These are phyloP conservation scores for Pythium utonaiense DNA, from an alignment of 352 stramenopile genomes.

Conservation along the genomic window DNA sequence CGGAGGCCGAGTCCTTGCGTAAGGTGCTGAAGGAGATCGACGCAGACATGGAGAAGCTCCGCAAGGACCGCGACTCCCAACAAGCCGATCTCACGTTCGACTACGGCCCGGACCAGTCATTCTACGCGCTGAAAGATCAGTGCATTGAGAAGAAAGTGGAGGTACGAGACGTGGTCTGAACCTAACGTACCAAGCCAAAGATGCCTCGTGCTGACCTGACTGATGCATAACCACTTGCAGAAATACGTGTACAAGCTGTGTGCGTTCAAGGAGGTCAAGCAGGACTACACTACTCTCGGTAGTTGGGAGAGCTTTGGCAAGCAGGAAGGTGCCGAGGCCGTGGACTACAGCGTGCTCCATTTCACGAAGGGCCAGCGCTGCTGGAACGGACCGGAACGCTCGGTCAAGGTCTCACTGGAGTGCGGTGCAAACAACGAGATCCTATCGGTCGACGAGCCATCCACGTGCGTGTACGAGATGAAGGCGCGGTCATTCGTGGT, in stretches of 20 bases:
- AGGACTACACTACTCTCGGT: slow-evolving; percentile 77
- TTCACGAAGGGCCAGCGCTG: slow-evolving; percentile 85
- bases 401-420: slow-evolving; percentile 65
- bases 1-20: slow-evolving; percentile 65
- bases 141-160: slow-evolving; percentile 80
- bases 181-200: not conserved
- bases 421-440: slow-evolving; percentile 84
- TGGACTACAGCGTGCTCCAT: slow-evolving; percentile 55
- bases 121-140: slow-evolving; percentile 66
- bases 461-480: slow-evolving; percentile 92
- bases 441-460: slow-evolving; percentile 88
- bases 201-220: slow-evolving; percentile 2
- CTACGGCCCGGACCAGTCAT: slow-evolving; percentile 71
- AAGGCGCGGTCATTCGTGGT: slow-evolving; percentile 57
- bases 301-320: slow-evolving; percentile 63
- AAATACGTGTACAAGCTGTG: slow-evolving; percentile 90
- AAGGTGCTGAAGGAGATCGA: slow-evolving; percentile 68
- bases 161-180: slow-evolving; percentile 24
- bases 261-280: slow-evolving; percentile 74
- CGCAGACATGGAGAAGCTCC: slow-evolving; percentile 45
- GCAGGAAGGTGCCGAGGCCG: slow-evolving; percentile 5
- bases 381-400: slow-evolving; percentile 90
- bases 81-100: slow-evolving; percentile 38
- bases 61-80: slow-evolving; percentile 47
- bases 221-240: no score